Evolutionary conservation across 164 flowering plant species (phyloP), one percentile per base, ranked within the genome.

Genomic region (Cinnamomum micranthum): DNA sequence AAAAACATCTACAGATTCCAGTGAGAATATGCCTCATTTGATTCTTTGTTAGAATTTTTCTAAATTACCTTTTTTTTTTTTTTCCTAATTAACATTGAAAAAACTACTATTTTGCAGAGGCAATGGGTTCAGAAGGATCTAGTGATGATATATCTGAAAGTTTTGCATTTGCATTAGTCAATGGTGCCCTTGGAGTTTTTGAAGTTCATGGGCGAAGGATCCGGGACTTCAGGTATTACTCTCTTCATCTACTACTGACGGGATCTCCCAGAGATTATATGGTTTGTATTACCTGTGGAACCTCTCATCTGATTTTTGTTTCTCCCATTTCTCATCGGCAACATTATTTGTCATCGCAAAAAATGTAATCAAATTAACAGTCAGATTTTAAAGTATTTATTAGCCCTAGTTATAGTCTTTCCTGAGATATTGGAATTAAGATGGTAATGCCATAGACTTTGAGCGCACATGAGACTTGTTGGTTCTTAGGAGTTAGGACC

Each of bases 131-230:
- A 67, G 98, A 94, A 73, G 94, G 86, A 80, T 77, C 92, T 68
- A 86, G 83, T 73, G 98, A 94, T 72, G 99, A 95, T 19, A 79
- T 81, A 69, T 83, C 98, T 70, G 99, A 96, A 82, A 92, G 97
- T 85, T 96, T 96, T 88, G 86, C 99, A 76, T 96, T 96, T 88
- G 99, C 98, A 67, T 81, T 96, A 17, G 97, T 88, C 19, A 96
- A 96, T 89, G 99, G 99, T 74, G 99, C 98, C 47, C 91, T 96
- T 76, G 99, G 99, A 75, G 99, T 96, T 74, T 96, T 96, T 86
- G 99, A 96, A 86, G 99, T 96, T 79, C 94, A 88, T 71, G 99
- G 99, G 12, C 85, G 98, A 80, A 89, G 98, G 83, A 92, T 96
- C 67, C 88, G 94, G 47, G 99, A 96, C 78, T 96, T 91, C 86